Percentiles rank a stretch among this genome's conserved stretches.
Conservation (phyloP, 2,329 filamentous ascomycete species). For the Myriangium duriaei region DNA sequence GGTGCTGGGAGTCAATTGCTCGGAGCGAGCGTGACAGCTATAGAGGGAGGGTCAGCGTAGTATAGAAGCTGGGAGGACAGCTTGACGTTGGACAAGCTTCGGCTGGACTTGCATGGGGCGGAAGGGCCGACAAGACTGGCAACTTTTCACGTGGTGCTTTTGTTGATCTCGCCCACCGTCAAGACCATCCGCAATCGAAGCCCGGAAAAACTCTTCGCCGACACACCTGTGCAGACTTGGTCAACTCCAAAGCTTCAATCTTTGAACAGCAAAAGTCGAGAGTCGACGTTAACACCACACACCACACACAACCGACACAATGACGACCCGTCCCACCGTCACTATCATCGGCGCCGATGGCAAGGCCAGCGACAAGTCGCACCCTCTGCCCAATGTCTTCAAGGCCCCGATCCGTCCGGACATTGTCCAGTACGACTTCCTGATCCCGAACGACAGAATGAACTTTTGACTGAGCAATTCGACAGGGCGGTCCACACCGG, state of each 20-base stretch:
- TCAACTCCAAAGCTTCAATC: conserved; percentile 4
- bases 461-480: neutral
- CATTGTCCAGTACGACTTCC: conserved; percentile 75
- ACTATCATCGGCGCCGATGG: conserved; percentile 95
- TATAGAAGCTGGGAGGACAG: conserved; percentile 7
- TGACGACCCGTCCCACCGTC: conserved; percentile 95
- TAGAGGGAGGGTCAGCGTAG: neutral
- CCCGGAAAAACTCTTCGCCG: conserved; percentile 1
- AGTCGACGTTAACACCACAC: conserved; percentile 5
- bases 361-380: conserved; percentile 75
- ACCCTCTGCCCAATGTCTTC: conserved; percentile 95
- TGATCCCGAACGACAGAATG: neutral
- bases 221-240: neutral
- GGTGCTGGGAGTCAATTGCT: conserved; percentile 3
- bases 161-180: neutral
- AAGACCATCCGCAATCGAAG: neutral
- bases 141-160: neutral
- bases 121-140: neutral
- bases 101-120: conserved; percentile 8
- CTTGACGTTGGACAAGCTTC: conserved; percentile 3
- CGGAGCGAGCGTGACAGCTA: neutral
- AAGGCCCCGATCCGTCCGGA: conserved; percentile 92
- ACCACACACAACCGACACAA: conserved; percentile 35
- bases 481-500: conserved; percentile 74
- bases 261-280: neutral